phyloP scores from a whole-genome alignment of 2,329 filamentous ascomycete genomes.

The Lecanosticta acicola region DNA sequence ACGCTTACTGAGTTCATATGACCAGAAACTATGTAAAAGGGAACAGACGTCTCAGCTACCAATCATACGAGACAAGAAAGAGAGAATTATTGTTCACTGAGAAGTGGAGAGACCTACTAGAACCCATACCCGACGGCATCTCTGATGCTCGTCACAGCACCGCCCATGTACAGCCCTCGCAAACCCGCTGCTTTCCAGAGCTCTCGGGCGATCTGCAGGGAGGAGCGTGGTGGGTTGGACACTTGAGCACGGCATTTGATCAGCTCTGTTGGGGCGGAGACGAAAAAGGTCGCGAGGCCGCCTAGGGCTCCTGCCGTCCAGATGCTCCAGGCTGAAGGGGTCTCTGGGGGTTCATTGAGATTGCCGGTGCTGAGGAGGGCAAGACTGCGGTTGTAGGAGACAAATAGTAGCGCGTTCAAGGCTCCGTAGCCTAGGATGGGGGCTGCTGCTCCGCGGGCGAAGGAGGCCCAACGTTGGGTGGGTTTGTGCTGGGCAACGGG shows the following conservation, averaged over 20 bases:
- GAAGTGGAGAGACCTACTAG: constrained; percentile 52
- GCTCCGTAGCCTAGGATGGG: constrained; percentile 86
- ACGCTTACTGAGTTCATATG: constrained; percentile 71
- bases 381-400: constrained; percentile 83
- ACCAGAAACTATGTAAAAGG: constrained; percentile 62
- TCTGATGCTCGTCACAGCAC: constrained; percentile 70
- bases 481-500: constrained; percentile 2
- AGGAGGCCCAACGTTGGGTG: constrained; percentile 21
- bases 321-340: constrained; percentile 23
- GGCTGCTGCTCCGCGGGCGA: constrained; percentile 63
- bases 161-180: constrained; percentile 73
- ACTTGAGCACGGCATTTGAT: constrained; percentile 86
- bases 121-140: constrained; percentile 95
- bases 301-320: constrained; percentile 77
- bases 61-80: neutral
- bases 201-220: constrained; percentile 26
- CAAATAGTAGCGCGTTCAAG: constrained; percentile 72
- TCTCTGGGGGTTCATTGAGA: constrained; percentile 5
- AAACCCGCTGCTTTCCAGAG: constrained; percentile 42
- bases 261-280: constrained; percentile 84
- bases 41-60: constrained; percentile 2
- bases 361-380: constrained; percentile 47
- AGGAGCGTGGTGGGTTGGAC: constrained; percentile 31
- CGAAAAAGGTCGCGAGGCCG: constrained; percentile 76
- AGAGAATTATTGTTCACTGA: neutral